A percentile compares a stretch with the other conserved stretches of the same genome.
Conservation (phyloP, 805 yeast genomes). For the Starmera quercuum region DNA sequence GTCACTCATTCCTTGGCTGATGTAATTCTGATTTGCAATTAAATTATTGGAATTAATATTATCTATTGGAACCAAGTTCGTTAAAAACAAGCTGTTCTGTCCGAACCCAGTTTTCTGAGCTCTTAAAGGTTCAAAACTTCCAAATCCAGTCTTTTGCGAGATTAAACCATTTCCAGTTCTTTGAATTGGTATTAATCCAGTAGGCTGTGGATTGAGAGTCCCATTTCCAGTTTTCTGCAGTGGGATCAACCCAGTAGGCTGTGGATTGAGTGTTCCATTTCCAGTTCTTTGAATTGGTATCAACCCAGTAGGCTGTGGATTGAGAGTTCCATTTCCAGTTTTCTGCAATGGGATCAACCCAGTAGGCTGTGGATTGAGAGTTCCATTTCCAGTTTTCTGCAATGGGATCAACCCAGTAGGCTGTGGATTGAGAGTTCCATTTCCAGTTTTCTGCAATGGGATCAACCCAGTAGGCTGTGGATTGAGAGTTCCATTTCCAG, state of each 20-base stretch:
- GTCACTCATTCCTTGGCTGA: conserved; percentile 51
- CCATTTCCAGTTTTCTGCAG: conserved; percentile 12
- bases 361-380: conserved; percentile 15
- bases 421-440: conserved; percentile 13
- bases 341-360: conserved; percentile 3
- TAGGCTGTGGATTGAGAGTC: conserved; percentile 3
- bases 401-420: conserved; percentile 9
- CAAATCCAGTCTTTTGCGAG: conserved; percentile 53
- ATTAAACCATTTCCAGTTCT: conserved; percentile 20
- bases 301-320: conserved; percentile 63
- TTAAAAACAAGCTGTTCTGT: conserved; percentile 29
- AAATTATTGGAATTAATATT: conserved; percentile 23
- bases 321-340: conserved; percentile 21
- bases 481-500: conserved; percentile 1
- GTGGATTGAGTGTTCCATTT: conserved; percentile 9
- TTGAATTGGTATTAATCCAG: conserved; percentile 12
- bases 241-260: conserved; percentile 23
- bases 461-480: conserved; percentile 19
- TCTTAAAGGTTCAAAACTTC: conserved; percentile 16
- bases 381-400: conserved; percentile 24
- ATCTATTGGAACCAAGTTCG: conserved; percentile 65
- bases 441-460: conserved; percentile 12
- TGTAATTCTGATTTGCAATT: conserved; percentile 23
- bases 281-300: conserved; percentile 35
- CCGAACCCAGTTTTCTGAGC: conserved; percentile 39